Base-by-base conservation (phyloP, 2,329 filamentous ascomycete genomes). In the Xylaria sp. region DNA sequence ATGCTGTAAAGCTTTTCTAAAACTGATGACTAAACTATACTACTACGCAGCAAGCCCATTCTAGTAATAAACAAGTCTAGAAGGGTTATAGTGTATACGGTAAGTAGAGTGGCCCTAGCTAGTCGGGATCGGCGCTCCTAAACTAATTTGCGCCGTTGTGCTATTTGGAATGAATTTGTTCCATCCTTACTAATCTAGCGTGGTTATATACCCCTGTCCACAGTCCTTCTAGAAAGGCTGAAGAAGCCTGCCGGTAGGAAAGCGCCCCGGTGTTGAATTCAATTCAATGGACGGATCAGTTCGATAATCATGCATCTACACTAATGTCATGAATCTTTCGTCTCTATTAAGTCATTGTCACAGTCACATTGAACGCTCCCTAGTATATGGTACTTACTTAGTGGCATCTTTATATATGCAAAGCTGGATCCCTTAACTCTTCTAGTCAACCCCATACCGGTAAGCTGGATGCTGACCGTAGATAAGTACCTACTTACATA, bases 41-140 rank as follows among this genome's bases (percentile, higher is more conserved):
- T 47, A 44, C 42, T n/a, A n/a, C n/a, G n/a, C n/a, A n/a, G n/a
- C n/a, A n/a, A n/a, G n/a, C n/a, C n/a, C n/a, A n/a, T n/a, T n/a
- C 4, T 18, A 13, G 40, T 42, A 25, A 16, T 32, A 25, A 57
- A 32, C 25, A 35, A 2, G 18, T 18, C 18, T 21, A 18, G 42
- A 44, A 44, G n/a, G 3, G 18, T 5, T 27, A 12, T 29, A n/a
- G 18, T 21, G 50, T n/a, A n/a, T n/a, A n/a, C n/a, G n/a, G n/a
- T n/a, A n/a, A n/a, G n/a, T n/a, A n/a, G n/a, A n/a, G n/a, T 54
- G 35, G 21, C 35, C 35, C 35, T 12, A 42, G 32, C 60, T 23
- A 60, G 48, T 68, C 4, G 54, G 60, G 62, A 61, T 68, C 66
- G 66, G 66, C 57, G 8, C 25, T 58, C 50, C 66, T 51, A 65